Evolutionary conservation across 352 stramenopile species (phyloP).

Genomic region (Pilasporangium apinafurcum): DNA sequence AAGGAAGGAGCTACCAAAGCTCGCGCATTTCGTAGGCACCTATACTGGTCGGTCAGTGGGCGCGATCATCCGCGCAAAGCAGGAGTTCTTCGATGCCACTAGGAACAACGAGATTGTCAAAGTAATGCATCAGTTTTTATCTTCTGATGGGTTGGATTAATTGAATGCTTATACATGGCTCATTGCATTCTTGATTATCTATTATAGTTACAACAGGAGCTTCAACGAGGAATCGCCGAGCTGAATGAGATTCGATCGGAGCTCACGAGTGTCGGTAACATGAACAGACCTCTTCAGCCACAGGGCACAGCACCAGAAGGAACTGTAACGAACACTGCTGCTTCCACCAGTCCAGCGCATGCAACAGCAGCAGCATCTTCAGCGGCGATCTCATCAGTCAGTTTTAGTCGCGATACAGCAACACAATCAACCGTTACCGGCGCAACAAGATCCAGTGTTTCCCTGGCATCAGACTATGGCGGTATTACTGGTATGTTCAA

Average conservation of each 20-base stretch:
- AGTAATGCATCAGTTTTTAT: slow-evolving; percentile 7
- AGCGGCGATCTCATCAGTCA: no score
- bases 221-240: slow-evolving; percentile 72
- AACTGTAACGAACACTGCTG: not conserved
- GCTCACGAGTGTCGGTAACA: slow-evolving; percentile 63
- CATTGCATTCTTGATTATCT: not conserved
- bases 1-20: slow-evolving; percentile 62
- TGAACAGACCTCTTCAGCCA: slow-evolving; percentile 47
- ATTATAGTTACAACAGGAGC: slow-evolving; percentile 59
- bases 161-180: not conserved
- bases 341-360: not conserved
- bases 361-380: not conserved
- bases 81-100: slow-evolving; percentile 80
- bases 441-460: slow-evolving; percentile 23
- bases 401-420: not conserved
- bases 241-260: slow-evolving; percentile 76
- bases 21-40: slow-evolving; percentile 46
- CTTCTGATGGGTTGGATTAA: not conserved
- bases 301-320: slow-evolving; percentile 6
- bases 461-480: slow-evolving; percentile 26
- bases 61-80: slow-evolving; percentile 69
- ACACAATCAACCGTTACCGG: not conserved
- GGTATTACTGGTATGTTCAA: slow-evolving; percentile 5
- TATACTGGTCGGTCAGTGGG: slow-evolving; percentile 61
- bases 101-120: slow-evolving; percentile 77